Base-by-base conservation (phyloP, 441 rosid genomes). In the Biscutella auriculata region DNA sequence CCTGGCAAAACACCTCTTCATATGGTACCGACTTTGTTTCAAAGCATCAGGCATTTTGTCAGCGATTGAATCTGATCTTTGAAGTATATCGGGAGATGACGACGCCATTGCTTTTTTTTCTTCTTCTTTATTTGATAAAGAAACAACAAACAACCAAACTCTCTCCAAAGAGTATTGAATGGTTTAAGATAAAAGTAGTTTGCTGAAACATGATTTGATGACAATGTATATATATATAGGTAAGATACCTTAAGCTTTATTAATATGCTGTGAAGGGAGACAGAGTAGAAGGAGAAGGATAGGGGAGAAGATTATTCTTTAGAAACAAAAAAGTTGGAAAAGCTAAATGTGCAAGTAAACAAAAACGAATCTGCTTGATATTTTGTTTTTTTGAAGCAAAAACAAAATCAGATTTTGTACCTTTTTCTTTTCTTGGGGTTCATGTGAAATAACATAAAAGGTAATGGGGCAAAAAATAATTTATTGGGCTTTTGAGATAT, bases 41-140 rank as follows among this genome's bases (percentile, higher is more conserved):
- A 76, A 43, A 9, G 80, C 80, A 58, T 67, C 80, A 11, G 80
- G 77, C 80, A 76, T 76, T 67, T 64, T 69, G 2, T 73, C 77
- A 48, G 77, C 80, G 25, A 76, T 76, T 5, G 80, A 65, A 34
- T 76, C 80, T 1, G 76, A 56, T 46, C 62, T 73, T 60, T 76
- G 71, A 49, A 76, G 66, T 14, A 35, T 14, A 42, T 27, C 4
- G 27, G 70, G 70, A 46, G 69, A 60, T 36, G 61, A 58, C 7
- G 75, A 63, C 0, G 68, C 63, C 80, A 76, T 76, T 34, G 23
- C 23, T 19, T 45, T 52, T 25, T 11, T n/a, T 36, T 35, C 1
- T n/a, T 15, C n/a, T 36, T 26, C 11, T 16, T 39, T 8, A 15
- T 14, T n/a, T 19, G 4, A 19, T 19, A 19, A 19, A 45, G 39